Conservation (phyloP, 2,329 filamentous ascomycete species). For the Epichloe typhina region DNA sequence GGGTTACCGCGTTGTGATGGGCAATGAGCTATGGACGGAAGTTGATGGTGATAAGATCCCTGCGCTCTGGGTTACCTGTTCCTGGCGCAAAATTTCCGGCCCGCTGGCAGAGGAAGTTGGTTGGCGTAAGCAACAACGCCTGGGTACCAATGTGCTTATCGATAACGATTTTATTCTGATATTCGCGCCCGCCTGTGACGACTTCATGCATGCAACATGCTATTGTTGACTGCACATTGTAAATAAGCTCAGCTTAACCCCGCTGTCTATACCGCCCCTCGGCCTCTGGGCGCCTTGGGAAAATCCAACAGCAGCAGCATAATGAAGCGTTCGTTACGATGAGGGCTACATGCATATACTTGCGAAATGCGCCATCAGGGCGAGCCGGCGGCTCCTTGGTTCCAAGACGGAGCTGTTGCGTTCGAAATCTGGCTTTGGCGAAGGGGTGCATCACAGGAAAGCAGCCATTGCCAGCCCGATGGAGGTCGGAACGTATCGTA, state of each 20-base stretch:
- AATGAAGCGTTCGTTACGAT: slow-evolving; percentile 10
- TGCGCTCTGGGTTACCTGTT: not conserved
- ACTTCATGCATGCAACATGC: not conserved
- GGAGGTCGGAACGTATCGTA: not conserved
- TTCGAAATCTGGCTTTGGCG: not conserved
- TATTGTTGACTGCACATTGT: not conserved
- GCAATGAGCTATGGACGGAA: not conserved
- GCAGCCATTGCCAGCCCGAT: not conserved
- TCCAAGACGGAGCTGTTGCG: not conserved
- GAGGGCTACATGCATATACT: slow-evolving; percentile 8
- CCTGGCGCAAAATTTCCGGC: slow-evolving; percentile 13
- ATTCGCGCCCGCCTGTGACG: not conserved
- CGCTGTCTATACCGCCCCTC: not conserved
- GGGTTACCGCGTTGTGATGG: not conserved
- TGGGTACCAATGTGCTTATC: slow-evolving; percentile 1
- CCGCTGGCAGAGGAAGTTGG: not conserved
- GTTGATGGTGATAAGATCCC: not conserved
- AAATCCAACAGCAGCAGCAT: not conserved
- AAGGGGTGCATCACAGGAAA: slow-evolving; percentile 4
- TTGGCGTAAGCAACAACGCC: not conserved
- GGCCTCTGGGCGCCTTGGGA: not conserved
- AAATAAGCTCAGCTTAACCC: not conserved
- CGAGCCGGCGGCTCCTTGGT: not conserved
- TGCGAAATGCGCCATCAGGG: slow-evolving; percentile 9
- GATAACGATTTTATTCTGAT: slow-evolving; percentile 1